These are phyloP conservation scores for Psidium guajava DNA, from an alignment of 345 rosid genomes.

Conservation along the genomic window DNA sequence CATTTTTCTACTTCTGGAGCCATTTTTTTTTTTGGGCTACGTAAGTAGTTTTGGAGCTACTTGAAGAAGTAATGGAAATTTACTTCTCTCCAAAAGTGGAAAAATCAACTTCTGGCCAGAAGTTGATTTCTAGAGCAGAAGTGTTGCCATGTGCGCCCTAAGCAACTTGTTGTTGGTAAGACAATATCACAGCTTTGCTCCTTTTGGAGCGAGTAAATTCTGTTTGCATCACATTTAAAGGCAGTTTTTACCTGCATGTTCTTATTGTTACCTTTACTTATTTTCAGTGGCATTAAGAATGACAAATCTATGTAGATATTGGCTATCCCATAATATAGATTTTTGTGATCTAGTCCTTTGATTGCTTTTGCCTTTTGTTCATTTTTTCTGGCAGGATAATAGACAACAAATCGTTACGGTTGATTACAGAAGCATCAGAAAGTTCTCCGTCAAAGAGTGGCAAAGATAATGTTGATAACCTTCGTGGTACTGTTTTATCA, in stretches of 20 bases:
- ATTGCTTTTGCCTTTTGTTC: constrained; percentile 1
- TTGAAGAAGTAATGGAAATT: no score
- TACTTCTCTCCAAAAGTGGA: no score
- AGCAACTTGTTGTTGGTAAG: neutral
- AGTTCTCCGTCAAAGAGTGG: constrained; percentile 54
- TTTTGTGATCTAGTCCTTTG: neutral
- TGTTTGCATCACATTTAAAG: neutral
- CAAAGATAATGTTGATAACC: constrained; percentile 41
- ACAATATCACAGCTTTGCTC: neutral
- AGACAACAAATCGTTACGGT: constrained; percentile 72
- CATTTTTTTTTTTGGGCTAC: no score
- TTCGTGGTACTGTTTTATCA: constrained; percentile 45
- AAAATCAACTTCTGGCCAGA: no score
- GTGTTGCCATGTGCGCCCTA: no score
- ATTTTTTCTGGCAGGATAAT: constrained; percentile 49
- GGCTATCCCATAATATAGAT: neutral
- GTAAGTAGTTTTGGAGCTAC: no score
- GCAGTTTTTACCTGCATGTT: neutral
- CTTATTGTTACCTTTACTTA: neutral
- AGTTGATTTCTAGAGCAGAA: no score
- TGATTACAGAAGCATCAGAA: constrained; percentile 67
- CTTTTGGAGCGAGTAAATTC: neutral
- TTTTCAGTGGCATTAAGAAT: neutral
- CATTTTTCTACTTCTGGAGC: no score
- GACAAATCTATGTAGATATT: neutral